Evolutionary conservation across 495 filamentous ascomycete genomes (phyloP).

Genomic region (Penicillium silybi): DNA sequence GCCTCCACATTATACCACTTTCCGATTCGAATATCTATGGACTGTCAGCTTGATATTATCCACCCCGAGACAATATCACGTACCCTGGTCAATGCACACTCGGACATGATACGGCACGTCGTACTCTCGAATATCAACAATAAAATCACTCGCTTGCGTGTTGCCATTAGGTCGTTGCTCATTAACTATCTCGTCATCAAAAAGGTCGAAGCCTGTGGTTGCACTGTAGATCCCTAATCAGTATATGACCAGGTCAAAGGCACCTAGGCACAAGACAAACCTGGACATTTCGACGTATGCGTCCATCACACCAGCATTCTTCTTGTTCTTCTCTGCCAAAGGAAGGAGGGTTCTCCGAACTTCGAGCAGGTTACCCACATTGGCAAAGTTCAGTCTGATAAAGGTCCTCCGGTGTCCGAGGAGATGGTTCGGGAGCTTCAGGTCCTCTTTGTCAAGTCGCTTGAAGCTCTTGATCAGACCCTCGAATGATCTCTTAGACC

Average conservation of each 20-base stretch:
- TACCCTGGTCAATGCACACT: constrained; percentile 93
- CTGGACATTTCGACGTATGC: constrained; percentile 94
- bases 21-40: constrained; percentile 82
- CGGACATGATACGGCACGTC: constrained; percentile 99
- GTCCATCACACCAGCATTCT: constrained; percentile 92
- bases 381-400: constrained; percentile 79
- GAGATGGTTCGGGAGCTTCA: constrained; percentile 94
- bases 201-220: constrained; percentile 88
- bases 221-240: constrained; percentile 47
- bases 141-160: constrained; percentile 90
- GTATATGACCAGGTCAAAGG: background rate
- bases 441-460: constrained; percentile 84
- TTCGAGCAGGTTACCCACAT: constrained; percentile 78
- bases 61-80: constrained; percentile 11
- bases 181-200: constrained; percentile 85
- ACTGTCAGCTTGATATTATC: constrained; percentile 9
- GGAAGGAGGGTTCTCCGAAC: constrained; percentile 81
- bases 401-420: constrained; percentile 86
- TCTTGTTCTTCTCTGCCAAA: constrained; percentile 94
- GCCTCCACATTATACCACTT: constrained; percentile 97
- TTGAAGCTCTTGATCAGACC: constrained; percentile 75
- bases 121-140: constrained; percentile 98
- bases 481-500: constrained; percentile 80
- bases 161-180: constrained; percentile 79
- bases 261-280: constrained; percentile 44